These are phyloP conservation scores for Aspergillus glaucus DNA, from an alignment of 2,329 filamentous ascomycete genomes.

Conservation along the genomic window DNA sequence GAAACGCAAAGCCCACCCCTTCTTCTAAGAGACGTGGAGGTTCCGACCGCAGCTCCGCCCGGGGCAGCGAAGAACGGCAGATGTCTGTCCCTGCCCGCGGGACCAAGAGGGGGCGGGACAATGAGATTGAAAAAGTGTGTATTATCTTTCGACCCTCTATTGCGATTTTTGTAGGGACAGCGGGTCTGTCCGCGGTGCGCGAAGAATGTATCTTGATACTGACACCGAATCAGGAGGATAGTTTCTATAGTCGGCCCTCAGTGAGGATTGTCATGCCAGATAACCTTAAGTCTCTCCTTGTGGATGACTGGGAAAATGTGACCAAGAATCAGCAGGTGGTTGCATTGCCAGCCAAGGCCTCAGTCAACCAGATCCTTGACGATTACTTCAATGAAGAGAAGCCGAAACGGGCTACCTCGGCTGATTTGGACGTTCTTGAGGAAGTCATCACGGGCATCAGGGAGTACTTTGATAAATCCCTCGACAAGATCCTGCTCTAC, in stretches of 20 bases:
- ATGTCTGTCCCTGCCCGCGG: conserved; percentile 38
- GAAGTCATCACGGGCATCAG: conserved; percentile 80
- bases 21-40: conserved; percentile 35
- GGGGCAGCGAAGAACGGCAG: conserved; percentile 41
- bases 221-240: conserved; percentile 63
- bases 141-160: conserved; percentile 1
- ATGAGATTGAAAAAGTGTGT: conserved; percentile 44
- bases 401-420: conserved; percentile 55
- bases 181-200: neutral
- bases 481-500: conserved; percentile 86
- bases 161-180: neutral
- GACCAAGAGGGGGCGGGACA: conserved; percentile 40
- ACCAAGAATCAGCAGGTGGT: conserved; percentile 92
- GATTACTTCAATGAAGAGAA: conserved; percentile 71
- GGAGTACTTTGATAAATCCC: conserved; percentile 88
- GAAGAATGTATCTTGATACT: neutral
- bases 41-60: conserved; percentile 38
- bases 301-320: conserved; percentile 98
- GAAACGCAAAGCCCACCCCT: conserved; percentile 21
- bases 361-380: conserved; percentile 70
- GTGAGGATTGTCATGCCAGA: conserved; percentile 84
- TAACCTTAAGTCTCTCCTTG: conserved; percentile 80
- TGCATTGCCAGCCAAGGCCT: conserved; percentile 68
- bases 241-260: conserved; percentile 74
- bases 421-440: conserved; percentile 77